phyloP scores from a whole-genome alignment of 192 early-diverging fungal species.

The Diversispora epigaea region DNA sequence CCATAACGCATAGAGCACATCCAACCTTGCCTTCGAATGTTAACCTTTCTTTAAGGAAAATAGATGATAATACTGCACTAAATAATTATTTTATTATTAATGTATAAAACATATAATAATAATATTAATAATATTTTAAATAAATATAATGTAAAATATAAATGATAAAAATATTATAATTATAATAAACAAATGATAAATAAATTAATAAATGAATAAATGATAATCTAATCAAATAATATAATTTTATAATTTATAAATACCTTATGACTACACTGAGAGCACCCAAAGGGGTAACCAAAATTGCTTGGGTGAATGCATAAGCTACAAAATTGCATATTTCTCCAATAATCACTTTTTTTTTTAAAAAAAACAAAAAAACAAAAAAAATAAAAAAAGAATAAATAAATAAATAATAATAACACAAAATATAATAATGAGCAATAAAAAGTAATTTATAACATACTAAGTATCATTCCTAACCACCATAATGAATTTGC shows the following conservation, averaged over 20 bases:
- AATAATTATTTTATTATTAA: not conserved
- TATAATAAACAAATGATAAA: no score
- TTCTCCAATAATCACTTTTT: conserved; percentile 87
- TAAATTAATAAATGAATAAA: not conserved
- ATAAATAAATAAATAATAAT: not conserved
- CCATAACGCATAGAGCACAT: conserved; percentile 64
- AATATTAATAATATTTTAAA: not conserved
- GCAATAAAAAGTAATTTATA: conserved; percentile 6
- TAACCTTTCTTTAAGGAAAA: conserved; percentile 66
- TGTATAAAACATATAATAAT: no score
- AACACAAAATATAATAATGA: not conserved
- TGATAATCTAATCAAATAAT: no score
- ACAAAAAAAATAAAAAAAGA: conserved; percentile 20
- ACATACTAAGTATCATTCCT: conserved; percentile 59
- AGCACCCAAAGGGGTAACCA: conserved; percentile 94
- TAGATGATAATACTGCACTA: conserved; percentile 61
- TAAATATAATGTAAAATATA: not conserved
- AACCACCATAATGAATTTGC: conserved; percentile 57
- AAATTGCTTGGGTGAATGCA: conserved; percentile 93
- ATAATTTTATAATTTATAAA: no score
- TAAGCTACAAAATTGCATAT: conserved; percentile 96
- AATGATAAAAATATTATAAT: not conserved
- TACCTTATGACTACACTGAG: conserved; percentile 84
- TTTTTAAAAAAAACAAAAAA: no score
- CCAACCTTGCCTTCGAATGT: conserved; percentile 65